These are phyloP conservation scores for Elsinoe australis DNA, from an alignment of 2,329 filamentous ascomycete genomes.

Conservation along the genomic window DNA sequence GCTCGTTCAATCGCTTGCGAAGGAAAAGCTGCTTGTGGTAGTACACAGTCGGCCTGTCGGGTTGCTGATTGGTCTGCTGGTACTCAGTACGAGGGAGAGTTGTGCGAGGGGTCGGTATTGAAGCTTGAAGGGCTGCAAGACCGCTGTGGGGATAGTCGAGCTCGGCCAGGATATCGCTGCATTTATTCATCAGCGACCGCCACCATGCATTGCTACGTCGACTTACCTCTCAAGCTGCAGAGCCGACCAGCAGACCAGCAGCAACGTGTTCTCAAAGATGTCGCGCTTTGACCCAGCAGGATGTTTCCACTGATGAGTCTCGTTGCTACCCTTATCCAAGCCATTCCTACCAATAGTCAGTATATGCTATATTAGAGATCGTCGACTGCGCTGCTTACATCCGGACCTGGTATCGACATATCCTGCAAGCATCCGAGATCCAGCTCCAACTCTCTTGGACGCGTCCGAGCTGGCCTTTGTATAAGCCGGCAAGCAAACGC, in stretches of 20 bases:
- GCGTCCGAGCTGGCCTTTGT: constrained; percentile 78
- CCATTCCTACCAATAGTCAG: background rate
- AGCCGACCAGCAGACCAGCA: constrained; percentile 83
- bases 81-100: constrained; percentile 35
- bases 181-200: background rate
- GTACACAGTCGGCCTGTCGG: constrained; percentile 45
- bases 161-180: constrained; percentile 83
- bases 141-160: constrained; percentile 47
- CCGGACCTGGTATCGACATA: constrained; percentile 19
- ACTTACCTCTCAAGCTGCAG: constrained; percentile 78
- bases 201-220: constrained; percentile 1
- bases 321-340: constrained; percentile 19
- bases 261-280: constrained; percentile 36
- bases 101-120: constrained; percentile 60
- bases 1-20: constrained; percentile 49
- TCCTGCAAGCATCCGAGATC: constrained; percentile 37
- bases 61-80: constrained; percentile 14
- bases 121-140: constrained; percentile 50
- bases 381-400: constrained; percentile 11
- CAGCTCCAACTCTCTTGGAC: constrained; percentile 77
- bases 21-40: constrained; percentile 57
- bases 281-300: constrained; percentile 20
- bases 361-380: background rate
- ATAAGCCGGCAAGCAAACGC: constrained; percentile 75
- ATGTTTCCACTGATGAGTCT: constrained; percentile 17